phyloP scores from a whole-genome alignment of 768 basidiomycete species.

The Tylopilus intermedius region DNA sequence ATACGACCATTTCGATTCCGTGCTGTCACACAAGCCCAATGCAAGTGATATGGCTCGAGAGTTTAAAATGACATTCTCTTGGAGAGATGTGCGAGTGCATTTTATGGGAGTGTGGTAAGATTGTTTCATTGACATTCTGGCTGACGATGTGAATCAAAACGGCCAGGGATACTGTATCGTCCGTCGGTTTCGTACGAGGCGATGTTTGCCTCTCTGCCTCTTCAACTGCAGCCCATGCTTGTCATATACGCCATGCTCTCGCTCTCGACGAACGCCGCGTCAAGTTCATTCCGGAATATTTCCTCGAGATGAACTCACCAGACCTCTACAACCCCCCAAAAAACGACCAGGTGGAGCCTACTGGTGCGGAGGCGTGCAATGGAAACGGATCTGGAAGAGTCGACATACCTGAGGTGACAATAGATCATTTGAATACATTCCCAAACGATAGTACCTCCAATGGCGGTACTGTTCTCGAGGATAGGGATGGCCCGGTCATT shows the following conservation, averaged over 20 bases:
- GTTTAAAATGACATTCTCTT: constrained; percentile 46
- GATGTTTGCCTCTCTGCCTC: constrained; percentile 52
- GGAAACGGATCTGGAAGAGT: not conserved
- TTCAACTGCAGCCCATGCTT: constrained; percentile 49
- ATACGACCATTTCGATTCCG: constrained; percentile 7
- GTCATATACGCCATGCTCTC: constrained; percentile 59
- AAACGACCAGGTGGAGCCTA: not conserved
- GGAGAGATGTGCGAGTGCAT: constrained; percentile 39
- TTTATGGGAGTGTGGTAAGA: constrained; percentile 50
- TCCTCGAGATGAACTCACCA: constrained; percentile 26
- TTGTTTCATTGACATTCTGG: constrained; percentile 5
- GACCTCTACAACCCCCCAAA: not conserved
- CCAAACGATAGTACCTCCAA: not conserved
- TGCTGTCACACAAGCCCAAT: constrained; percentile 15
- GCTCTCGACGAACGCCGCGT: constrained; percentile 59
- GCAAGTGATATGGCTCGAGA: constrained; percentile 13
- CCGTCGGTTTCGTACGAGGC: constrained; percentile 42
- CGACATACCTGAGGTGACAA: not conserved
- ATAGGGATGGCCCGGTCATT: not conserved
- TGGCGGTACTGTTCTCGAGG: not conserved
- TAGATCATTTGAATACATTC: not conserved
- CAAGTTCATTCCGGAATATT: constrained; percentile 50
- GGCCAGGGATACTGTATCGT: constrained; percentile 62
- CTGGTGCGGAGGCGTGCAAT: not conserved
- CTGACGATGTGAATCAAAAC: not conserved